phyloP scores from a whole-genome alignment of 768 basidiomycete genomes.

The Hygrocybe punicea region DNA sequence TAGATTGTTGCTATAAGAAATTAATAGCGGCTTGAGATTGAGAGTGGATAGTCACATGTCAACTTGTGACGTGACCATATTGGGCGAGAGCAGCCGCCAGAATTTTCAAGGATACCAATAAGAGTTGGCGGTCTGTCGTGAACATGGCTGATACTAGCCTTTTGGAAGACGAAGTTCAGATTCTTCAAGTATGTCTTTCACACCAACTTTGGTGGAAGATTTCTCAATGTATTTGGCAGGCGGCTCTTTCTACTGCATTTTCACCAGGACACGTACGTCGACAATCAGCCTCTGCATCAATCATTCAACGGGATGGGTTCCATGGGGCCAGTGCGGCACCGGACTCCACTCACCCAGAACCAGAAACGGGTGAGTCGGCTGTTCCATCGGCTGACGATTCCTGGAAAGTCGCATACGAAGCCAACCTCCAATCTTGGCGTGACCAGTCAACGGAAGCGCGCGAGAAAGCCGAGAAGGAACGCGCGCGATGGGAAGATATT shows the following conservation, averaged over 20 bases:
- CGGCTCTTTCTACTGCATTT: conserved; percentile 25
- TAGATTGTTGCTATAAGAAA: too few species aligned
- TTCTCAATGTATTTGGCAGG: conserved; percentile 18
- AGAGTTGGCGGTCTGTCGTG: not conserved
- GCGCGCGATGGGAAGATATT: conserved; percentile 66
- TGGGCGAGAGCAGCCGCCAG: too few species aligned
- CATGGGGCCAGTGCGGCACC: not conserved
- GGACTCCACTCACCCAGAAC: not conserved
- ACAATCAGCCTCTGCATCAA: conserved; percentile 1
- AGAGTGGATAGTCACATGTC: not conserved
- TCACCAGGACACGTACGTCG: not conserved
- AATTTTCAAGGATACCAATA: too few species aligned
- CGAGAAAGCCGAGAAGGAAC: conserved; percentile 70
- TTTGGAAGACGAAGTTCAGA: conserved; percentile 23
- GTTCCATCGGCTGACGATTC: conserved; percentile 37
- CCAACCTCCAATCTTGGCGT: conserved; percentile 67
- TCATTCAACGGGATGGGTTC: not conserved
- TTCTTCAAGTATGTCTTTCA: conserved; percentile 28
- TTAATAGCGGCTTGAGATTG: too few species aligned
- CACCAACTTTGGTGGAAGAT: not conserved
- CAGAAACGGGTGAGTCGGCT: not conserved
- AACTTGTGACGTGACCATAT: not conserved
- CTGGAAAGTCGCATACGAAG: conserved; percentile 69
- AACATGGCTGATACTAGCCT: not conserved
- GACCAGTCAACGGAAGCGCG: conserved; percentile 68